Conservation (phyloP, 768 basidiomycete genomes). For the Trametopsis cervina region DNA sequence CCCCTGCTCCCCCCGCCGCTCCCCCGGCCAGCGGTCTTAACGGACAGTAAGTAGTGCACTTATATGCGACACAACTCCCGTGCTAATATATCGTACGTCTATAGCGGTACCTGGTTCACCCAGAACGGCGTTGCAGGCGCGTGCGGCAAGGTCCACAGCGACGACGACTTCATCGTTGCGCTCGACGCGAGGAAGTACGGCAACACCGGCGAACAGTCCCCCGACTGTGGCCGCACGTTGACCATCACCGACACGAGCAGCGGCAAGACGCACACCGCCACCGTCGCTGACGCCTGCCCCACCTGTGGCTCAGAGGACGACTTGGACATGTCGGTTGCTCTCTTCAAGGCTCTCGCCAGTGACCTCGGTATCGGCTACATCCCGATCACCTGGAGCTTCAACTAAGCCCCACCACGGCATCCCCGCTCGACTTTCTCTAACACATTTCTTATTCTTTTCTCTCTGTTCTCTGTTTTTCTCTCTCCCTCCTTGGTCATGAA, state of each 20-base stretch:
- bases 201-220: constrained; percentile 38
- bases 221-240: constrained; percentile 65
- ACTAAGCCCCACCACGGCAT: no score
- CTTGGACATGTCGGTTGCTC: constrained; percentile 66
- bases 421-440: no score
- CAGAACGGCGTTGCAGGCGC: constrained; percentile 66
- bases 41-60: constrained; percentile 39
- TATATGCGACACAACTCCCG: background rate
- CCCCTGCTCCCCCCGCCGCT: constrained; percentile 1
- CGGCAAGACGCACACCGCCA: constrained; percentile 52
- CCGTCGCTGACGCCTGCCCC: constrained; percentile 63
- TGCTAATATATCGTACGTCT: background rate
- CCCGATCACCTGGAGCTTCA: constrained; percentile 24
- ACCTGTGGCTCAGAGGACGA: constrained; percentile 61
- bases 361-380: constrained; percentile 54
- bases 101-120: constrained; percentile 35
- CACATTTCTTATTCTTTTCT: constrained; percentile 2
- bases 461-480: constrained; percentile 10
- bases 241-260: constrained; percentile 55
- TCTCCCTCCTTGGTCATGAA: background rate
- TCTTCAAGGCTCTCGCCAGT: constrained; percentile 38
- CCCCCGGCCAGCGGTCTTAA: constrained; percentile 5
- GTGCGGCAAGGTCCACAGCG: constrained; percentile 59
- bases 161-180: constrained; percentile 54
- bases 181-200: constrained; percentile 52